Percentiles rank a stretch among this genome's conserved stretches.
These are phyloP conservation scores for Metschnikowia santaceciliae DNA, from an alignment of 805 yeast genomes.

Conservation along the genomic window DNA sequence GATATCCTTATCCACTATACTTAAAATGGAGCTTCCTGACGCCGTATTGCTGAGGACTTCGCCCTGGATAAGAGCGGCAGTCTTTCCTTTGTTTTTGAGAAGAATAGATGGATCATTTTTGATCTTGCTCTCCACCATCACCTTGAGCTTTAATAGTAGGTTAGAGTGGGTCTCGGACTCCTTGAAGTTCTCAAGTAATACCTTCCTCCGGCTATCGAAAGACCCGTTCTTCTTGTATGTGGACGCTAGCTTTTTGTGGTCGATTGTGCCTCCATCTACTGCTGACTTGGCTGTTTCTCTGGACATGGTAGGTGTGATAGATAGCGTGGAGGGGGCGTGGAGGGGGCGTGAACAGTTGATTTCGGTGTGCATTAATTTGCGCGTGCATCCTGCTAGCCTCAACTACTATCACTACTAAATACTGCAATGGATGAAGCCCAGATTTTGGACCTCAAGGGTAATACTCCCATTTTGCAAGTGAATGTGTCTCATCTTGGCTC, in stretches of 20 bases:
- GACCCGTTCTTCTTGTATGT: conserved; percentile 47
- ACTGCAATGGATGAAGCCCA: conserved; percentile 3
- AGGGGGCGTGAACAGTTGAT: not conserved
- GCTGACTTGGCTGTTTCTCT: not conserved
- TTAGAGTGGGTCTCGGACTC: conserved; percentile 39
- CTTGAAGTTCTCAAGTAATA: conserved; percentile 41
- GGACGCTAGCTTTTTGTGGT: conserved; percentile 38
- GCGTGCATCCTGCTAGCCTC: not conserved
- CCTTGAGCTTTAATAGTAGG: conserved; percentile 34
- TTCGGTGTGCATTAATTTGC: not conserved
- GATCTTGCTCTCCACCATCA: conserved; percentile 45
- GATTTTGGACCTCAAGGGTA: conserved; percentile 8
- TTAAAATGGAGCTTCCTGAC: conserved; percentile 24
- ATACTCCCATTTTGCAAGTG: not conserved
- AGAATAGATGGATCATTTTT: conserved; percentile 46
- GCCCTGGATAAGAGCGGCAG: conserved; percentile 52
- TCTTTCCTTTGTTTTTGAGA: conserved; percentile 46
- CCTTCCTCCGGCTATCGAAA: conserved; percentile 44
- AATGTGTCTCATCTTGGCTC: conserved; percentile 11
- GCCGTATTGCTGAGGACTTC: conserved; percentile 32
- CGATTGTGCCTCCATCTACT: conserved; percentile 6
- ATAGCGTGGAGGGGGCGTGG: not conserved
- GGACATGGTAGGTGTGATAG: not conserved
- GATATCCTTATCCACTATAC: conserved; percentile 42
- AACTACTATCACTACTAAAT: not conserved